Base-by-base conservation (phyloP, 2,329 filamentous ascomycete genomes). In the Neopestalotiopsis sp. region DNA sequence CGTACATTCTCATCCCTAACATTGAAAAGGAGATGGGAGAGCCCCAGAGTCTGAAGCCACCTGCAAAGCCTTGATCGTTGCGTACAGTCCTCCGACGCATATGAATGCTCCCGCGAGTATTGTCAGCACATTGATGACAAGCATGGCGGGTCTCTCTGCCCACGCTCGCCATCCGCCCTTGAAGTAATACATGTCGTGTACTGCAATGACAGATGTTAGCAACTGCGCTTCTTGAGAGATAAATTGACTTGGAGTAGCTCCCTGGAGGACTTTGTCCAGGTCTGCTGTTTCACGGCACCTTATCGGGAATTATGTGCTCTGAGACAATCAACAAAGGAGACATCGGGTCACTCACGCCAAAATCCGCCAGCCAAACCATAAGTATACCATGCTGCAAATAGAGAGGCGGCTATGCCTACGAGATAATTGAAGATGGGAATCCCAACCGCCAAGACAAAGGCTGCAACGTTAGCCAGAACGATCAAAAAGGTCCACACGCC, bases 361-460 rank as follows among this genome's bases (percentile, higher is more conserved):
- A 88, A 87, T 10, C 82, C 82, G 4, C 85, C 85, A 1, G 84
- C 84, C 57, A 87, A 79, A 1, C 86, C 85, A 70, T 86, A 87
- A 2, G 84, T 87, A 69, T 85, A 88, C 86, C 86, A 88, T 1
- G 82, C 80, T 1, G 86, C 85, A 70, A 88, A 88, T 9, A 87
- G 75, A 5, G 81, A 81, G 0, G 85, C 83, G 24, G 83, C 79
- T 59, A 88, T 84, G 2, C 85, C 85, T 34, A 88, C 82, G 12
- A 88, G 75, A 67, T 87, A 87, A 69, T 84, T 85, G 77, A 88
- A 87, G 28, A 87, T 84, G 1, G 86, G 86, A 34, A 88, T 84
- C 3, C 85, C 84, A 1, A 85, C 81, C 6, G 81, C 79, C 20
- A 83, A 75, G 34, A 82, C 71, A 68, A 83, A 82, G 1, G 85